phyloP scores from a whole-genome alignment of 2,329 filamentous ascomycete species.

The Sporothrix humicola region DNA sequence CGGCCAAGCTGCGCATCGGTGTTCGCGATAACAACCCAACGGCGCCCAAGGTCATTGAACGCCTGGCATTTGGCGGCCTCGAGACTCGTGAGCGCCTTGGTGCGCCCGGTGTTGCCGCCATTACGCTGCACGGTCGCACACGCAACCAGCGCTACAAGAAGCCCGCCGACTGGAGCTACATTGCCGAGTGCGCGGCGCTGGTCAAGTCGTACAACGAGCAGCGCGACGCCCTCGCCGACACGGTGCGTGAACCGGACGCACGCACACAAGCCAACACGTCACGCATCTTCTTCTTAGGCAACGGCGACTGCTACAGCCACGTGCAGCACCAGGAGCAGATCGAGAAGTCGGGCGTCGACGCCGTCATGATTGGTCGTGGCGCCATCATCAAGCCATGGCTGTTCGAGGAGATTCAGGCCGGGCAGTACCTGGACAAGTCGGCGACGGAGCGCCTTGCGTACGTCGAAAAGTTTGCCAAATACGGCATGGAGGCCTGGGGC shows the following conservation, averaged over 20 bases:
- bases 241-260: slow-evolving; percentile 74
- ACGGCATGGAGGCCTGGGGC: slow-evolving; percentile 93
- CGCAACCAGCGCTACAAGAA: slow-evolving; percentile 93
- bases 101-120: slow-evolving; percentile 85
- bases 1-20: slow-evolving; percentile 92
- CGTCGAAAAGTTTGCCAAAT: slow-evolving; percentile 86
- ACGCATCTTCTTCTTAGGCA: slow-evolving; percentile 89
- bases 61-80: slow-evolving; percentile 77
- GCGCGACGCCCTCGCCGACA: slow-evolving; percentile 72
- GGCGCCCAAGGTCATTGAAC: slow-evolving; percentile 79
- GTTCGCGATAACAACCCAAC: slow-evolving; percentile 76
- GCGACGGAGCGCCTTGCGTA: slow-evolving; percentile 83
- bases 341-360: slow-evolving; percentile 78
- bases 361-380: slow-evolving; percentile 96
- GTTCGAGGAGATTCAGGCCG: slow-evolving; percentile 91
- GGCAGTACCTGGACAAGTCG: slow-evolving; percentile 95
- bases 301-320: slow-evolving; percentile 95
- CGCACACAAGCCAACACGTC: slow-evolving; percentile 71
- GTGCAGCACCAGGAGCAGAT: slow-evolving; percentile 82
- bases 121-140: slow-evolving; percentile 91
- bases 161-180: slow-evolving; percentile 93
- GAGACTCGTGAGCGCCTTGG: slow-evolving; percentile 74
- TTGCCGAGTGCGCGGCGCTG: slow-evolving; percentile 83
- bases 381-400: slow-evolving; percentile 98
- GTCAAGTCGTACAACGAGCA: slow-evolving; percentile 79